These are phyloP conservation scores for Fusarium lateritium DNA, from an alignment of 2,329 filamentous ascomycete genomes.

Conservation along the genomic window DNA sequence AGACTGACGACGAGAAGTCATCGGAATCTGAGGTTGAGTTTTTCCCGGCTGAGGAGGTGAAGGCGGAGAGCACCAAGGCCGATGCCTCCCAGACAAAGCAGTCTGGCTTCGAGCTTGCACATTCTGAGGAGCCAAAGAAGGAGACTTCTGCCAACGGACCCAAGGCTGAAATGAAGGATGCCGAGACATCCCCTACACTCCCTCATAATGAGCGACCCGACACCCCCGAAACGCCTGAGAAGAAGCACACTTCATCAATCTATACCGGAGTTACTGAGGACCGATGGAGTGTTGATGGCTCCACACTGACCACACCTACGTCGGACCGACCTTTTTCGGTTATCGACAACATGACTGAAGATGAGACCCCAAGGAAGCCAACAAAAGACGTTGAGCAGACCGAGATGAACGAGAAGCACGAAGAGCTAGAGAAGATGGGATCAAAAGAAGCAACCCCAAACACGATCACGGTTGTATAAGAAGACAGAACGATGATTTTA, in stretches of 20 bases:
- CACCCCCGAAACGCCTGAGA: slow-evolving; percentile 50
- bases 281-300: slow-evolving; percentile 56
- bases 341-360: slow-evolving; percentile 51
- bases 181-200: slow-evolving; percentile 24
- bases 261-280: slow-evolving; percentile 57
- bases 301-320: slow-evolving; percentile 57
- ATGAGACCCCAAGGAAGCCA: slow-evolving; percentile 52
- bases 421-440: slow-evolving; percentile 41
- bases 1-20: slow-evolving; percentile 23
- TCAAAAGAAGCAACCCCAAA: slow-evolving; percentile 47
- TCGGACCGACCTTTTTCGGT: slow-evolving; percentile 56
- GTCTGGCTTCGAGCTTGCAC: slow-evolving; percentile 6
- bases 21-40: slow-evolving; percentile 46
- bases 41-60: slow-evolving; percentile 39
- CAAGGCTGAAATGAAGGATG: slow-evolving; percentile 25
- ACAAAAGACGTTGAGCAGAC: slow-evolving; percentile 42
- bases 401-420: slow-evolving; percentile 45
- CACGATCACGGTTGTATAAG: slow-evolving; percentile 49
- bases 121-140: slow-evolving; percentile 4
- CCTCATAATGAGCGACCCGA: slow-evolving; percentile 46
- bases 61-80: slow-evolving; percentile 11
- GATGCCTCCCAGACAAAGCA: slow-evolving; percentile 13
- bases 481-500: slow-evolving; percentile 42
- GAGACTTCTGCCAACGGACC: slow-evolving; percentile 7
- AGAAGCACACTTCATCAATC: slow-evolving; percentile 57